These are phyloP conservation scores for Fusarium foetens DNA, from an alignment of 2,329 filamentous ascomycete species.

Conservation along the genomic window DNA sequence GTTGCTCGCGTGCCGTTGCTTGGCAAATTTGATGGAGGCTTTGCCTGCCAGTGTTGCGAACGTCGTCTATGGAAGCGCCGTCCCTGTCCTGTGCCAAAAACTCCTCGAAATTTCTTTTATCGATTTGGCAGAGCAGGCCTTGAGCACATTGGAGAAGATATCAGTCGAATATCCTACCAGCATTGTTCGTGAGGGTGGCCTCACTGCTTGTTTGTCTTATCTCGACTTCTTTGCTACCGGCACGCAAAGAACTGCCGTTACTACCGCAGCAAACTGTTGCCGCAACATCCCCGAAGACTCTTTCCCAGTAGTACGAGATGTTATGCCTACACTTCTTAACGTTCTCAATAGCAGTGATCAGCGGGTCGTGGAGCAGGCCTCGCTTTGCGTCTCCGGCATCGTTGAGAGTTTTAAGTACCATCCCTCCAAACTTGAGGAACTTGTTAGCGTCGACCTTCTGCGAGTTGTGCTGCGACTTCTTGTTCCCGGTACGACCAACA, in stretches of 20 bases:
- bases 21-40: constrained; percentile 98
- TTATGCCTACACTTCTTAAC: constrained; percentile 94
- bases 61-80: constrained; percentile 96
- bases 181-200: constrained; percentile 93
- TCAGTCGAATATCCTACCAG: constrained; percentile 94
- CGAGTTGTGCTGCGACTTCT: constrained; percentile 86
- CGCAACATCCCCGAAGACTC: constrained; percentile 95
- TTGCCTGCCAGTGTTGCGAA: constrained; percentile 92
- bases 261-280: constrained; percentile 97
- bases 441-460: constrained; percentile 89
- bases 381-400: constrained; percentile 92
- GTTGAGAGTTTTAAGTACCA: constrained; percentile 97
- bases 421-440: constrained; percentile 86
- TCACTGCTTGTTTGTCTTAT: constrained; percentile 95
- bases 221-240: constrained; percentile 98
- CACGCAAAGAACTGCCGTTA: constrained; percentile 95
- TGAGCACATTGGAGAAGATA: constrained; percentile 97
- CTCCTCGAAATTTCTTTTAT: constrained; percentile 96
- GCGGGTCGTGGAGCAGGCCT: constrained; percentile 95
- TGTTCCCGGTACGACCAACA: constrained; percentile 92
- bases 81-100: constrained; percentile 94
- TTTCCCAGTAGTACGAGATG: constrained; percentile 89
- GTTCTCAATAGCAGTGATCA: constrained; percentile 94
- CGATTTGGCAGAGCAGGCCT: constrained; percentile 93
- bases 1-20: constrained; percentile 92